These are phyloP conservation scores for Euphorbia peplus DNA, from an alignment of 345 rosid species.

Conservation along the genomic window DNA sequence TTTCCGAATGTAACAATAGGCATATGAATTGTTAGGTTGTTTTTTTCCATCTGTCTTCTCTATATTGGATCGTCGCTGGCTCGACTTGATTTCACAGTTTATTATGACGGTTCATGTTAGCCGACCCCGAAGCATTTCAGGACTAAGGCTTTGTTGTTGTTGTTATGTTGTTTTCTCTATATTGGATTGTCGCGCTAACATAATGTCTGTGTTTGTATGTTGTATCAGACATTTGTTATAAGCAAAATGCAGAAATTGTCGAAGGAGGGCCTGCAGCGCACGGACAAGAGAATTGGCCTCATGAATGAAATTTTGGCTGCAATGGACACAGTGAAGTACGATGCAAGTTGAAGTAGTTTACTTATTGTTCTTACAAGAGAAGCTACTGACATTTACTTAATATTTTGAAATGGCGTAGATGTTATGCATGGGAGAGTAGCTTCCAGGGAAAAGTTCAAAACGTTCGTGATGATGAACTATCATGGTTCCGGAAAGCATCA, in stretches of 20 bases:
- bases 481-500: conserved; percentile 95
- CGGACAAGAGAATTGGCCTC: conserved; percentile 95
- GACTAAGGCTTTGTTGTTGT: too few species aligned
- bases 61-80: too few species aligned
- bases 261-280: conserved; percentile 94
- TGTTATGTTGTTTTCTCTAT: too few species aligned
- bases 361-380: neutral
- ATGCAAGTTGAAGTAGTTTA: conserved; percentile 13
- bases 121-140: too few species aligned
- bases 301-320: conserved; percentile 99
- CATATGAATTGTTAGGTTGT: neutral
- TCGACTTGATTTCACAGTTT: too few species aligned
- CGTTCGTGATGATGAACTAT: conserved; percentile 78
- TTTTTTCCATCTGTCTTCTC: neutral
- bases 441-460: conserved; percentile 82
- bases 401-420: conserved; percentile 44
- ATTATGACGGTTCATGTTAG: too few species aligned
- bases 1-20: conserved; percentile 6
- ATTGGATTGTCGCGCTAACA: too few species aligned
- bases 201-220: neutral
- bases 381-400: conserved; percentile 8
- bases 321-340: conserved; percentile 98
- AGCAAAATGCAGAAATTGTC: conserved; percentile 88
- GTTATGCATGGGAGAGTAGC: conserved; percentile 98
- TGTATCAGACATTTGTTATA: conserved; percentile 72